Evolutionary conservation across 441 rosid genomes (phyloP), one percentile per base, ranked within the genome.

Genomic region (Melastoma candidum): DNA sequence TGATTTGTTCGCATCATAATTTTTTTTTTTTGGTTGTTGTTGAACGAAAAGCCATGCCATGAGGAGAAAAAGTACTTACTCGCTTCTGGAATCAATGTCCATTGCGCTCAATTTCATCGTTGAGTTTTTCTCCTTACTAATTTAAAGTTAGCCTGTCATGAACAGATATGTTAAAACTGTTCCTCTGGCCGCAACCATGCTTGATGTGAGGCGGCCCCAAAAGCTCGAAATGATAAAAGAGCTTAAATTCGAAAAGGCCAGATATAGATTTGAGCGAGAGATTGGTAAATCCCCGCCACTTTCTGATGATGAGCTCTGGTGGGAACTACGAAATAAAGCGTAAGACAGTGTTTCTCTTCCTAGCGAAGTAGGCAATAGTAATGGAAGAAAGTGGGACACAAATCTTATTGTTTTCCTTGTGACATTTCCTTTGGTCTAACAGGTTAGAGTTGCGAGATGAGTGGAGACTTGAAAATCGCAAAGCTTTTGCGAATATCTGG

Each of bases 281-380:
- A 88, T 88, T 67, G 98, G 98, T 54, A 86, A 84, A 80, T 77
- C 98, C 63, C 97, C 97, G 0, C 86, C 98, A 47, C 97, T 93
- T 67, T 81, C 98, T 11, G 98, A 93, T 39, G 97, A 82, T 43
- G 97, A 85, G 53, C 62, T 74, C 47, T 88, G 95, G 95, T 73
- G 87, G 90, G 95, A 88, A 73, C 53, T 93, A 68, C 80, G 93
- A 50, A 82, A 83, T 77, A 84, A 77, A 77, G 97, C 90, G 97
- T 88, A 85, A 88, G 96, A 67, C 24, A 26, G 26, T 24, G 11
- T 36, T 52, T 44, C 46, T 52, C 27, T 9, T 9, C 1, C 24
- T 52, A 52, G 44, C 56, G 41, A 36, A 36, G 41, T 36, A 12
- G 12, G 14, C 12, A 14, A 36, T 27, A 32, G n/a, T 14, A 6